Percentiles rank a stretch among this genome's conserved stretches.
Evolutionary conservation across 257 asterid species (phyloP).

Genomic region (Knoxia roxburghii): DNA sequence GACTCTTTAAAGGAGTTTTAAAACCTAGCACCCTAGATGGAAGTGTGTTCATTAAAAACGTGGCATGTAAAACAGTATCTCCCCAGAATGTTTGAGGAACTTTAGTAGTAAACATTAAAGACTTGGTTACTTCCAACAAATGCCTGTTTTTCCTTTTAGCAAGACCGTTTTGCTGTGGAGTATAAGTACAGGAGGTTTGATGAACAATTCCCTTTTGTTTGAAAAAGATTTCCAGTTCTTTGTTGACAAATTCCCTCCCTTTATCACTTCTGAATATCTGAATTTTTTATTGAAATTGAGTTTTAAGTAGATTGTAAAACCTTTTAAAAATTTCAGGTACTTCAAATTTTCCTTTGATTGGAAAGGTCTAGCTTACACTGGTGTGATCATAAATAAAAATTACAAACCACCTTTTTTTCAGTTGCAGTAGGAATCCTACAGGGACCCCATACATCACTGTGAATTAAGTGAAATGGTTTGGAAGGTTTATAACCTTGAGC

Average conservation of each 20-base stretch:
- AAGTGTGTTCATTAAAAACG: too few relatives aligned
- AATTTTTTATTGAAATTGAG: background rate
- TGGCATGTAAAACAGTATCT: too few relatives aligned
- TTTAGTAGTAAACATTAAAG: too few relatives aligned
- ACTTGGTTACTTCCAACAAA: too few relatives aligned
- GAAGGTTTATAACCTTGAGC: background rate
- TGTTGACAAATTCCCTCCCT: background rate
- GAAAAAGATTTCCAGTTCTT: background rate
- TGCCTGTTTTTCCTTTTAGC: too few relatives aligned
- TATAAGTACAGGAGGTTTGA: background rate
- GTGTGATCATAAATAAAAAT: background rate
- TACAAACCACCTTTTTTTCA: background rate
- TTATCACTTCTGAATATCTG: background rate
- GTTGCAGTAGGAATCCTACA: too few relatives aligned
- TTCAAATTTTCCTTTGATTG: background rate
- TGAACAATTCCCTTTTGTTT: background rate
- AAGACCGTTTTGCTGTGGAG: too few relatives aligned
- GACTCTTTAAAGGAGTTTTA: too few relatives aligned
- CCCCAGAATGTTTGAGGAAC: too few relatives aligned
- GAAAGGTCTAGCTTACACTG: background rate
- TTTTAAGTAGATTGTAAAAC: background rate
- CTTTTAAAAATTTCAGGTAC: too few relatives aligned
- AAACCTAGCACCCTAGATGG: too few relatives aligned
- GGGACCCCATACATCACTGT: background rate
- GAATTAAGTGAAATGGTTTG: background rate